Evolutionary conservation across 352 stramenopile genomes (phyloP).

Genomic region (Pythium sp.): DNA sequence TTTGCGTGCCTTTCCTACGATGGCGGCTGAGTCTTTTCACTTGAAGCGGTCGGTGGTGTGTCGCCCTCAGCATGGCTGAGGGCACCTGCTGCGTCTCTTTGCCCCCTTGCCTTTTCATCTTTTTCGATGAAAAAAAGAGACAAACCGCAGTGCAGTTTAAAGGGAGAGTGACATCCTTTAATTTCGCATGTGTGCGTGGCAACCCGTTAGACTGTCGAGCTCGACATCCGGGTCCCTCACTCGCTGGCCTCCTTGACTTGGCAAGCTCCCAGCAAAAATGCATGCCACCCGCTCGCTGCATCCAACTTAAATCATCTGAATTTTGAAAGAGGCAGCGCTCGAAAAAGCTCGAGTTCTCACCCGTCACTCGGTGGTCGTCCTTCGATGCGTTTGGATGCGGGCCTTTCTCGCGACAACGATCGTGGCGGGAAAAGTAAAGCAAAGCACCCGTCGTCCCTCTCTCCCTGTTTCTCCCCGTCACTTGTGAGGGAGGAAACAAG

Average conservation of each 20-base stretch:
- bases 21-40: no score
- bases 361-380: constrained; percentile 1
- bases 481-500: background rate
- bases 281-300: no score
- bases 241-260: background rate
- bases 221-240: background rate
- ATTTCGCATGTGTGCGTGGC: background rate
- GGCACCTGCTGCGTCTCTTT: background rate
- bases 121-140: background rate
- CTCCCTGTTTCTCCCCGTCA: background rate
- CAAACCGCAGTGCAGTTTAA: background rate
- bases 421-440: background rate
- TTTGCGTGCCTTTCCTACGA: background rate
- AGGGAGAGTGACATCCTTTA: background rate
- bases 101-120: background rate
- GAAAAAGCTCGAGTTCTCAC: no score
- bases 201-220: background rate
- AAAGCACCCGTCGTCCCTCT: background rate
- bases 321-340: background rate
- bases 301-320: background rate
- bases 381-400: constrained; percentile 2
- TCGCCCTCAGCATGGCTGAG: background rate
- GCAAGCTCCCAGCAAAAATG: background rate
- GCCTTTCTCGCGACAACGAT: background rate
- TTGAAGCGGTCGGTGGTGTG: no score